phyloP scores from a whole-genome alignment of 2,329 filamentous ascomycete species.

The Colletotrichum gigasporum region DNA sequence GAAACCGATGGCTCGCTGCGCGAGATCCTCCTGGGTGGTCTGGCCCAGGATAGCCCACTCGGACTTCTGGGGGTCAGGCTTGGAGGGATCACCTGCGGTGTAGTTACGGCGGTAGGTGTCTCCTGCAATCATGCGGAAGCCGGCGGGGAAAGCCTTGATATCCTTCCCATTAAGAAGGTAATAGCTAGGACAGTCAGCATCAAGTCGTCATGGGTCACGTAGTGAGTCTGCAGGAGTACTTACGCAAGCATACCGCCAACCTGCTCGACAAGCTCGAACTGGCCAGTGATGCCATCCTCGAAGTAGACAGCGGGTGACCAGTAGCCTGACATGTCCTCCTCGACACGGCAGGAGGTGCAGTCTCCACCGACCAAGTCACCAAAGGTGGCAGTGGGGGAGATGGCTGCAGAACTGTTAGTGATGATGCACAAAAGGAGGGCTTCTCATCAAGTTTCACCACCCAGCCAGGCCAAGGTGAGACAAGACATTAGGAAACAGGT shows the following conservation, averaged over 20 bases:
- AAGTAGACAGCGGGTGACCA: constrained; percentile 88
- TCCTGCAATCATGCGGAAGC: constrained; percentile 86
- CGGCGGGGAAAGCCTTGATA: constrained; percentile 77
- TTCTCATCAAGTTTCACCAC: neutral
- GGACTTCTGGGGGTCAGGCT: constrained; percentile 73
- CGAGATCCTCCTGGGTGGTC: constrained; percentile 73
- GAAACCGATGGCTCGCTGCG: constrained; percentile 88
- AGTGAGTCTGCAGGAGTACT: constrained; percentile 48
- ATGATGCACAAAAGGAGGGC: neutral
- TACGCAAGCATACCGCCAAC: constrained; percentile 87
- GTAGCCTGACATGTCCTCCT: constrained; percentile 87
- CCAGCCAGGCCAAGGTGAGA: neutral
- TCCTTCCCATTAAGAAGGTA: constrained; percentile 78
- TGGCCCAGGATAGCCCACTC: constrained; percentile 71
- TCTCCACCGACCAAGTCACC: constrained; percentile 66
- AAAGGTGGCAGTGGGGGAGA: constrained; percentile 66
- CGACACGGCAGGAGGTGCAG: constrained; percentile 85
- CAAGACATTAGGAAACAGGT: neutral
- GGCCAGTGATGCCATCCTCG: constrained; percentile 68
- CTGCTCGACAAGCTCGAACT: constrained; percentile 75
- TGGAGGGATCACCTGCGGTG: constrained; percentile 72
- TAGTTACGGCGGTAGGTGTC: constrained; percentile 75
- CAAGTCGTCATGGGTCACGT: neutral
- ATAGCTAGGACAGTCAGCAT: constrained; percentile 65
- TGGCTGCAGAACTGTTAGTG: constrained; percentile 59